Evolutionary conservation across 1,139 yeast species (phyloP), one percentile per base, ranked within the genome.

Genomic region (Hansenula lynferdii): DNA sequence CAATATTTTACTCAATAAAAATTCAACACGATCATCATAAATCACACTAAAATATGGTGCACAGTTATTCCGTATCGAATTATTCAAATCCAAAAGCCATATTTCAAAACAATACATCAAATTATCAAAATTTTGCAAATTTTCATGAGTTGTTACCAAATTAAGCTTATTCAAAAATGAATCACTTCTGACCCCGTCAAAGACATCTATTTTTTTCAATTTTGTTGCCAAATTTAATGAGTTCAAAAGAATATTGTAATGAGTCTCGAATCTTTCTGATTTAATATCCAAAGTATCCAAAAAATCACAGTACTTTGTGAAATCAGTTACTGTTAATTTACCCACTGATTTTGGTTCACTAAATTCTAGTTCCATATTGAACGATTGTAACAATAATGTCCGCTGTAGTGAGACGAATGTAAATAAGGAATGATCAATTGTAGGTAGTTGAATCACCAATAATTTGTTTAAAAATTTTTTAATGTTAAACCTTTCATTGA

Each of bases 21-120:
- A 46, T 5, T 37, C 35, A 12, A 36, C 38, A 6, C 28, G 26
- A 9, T 37, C 48, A 31, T 27, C 36, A 24, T 38, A 38, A 12
- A 36, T 32, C 23, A 26, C 36, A 22, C 45, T 30, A 3, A 36
- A 22, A 18, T 42, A 41, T 19, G 47, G 44, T n/a, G 34, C 7
- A 12, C 12, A 12, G 17, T 26, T 37, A 16, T 39, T 34, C 8
- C 5, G 22, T 14, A 17, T 39, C 2, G 56, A 50, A 9, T 44
- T 34, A 26, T 43, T 44, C 39, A 51, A 34, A 35, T 50, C 54
- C 15, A 50, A n/a, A 3, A 47, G 31, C 37, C 45, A 30, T 16
- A 50, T 22, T 33, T 49, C 54, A 28, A 37, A 49, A 24, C 36
- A 43, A 26, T 37, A 44, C 54, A 50, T 50, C 21, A 50, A 15